A percentile compares a stretch with the other conserved stretches of the same genome.
Conservation (phyloP, 805 yeast species). For the Ogataea salicorniae region DNA sequence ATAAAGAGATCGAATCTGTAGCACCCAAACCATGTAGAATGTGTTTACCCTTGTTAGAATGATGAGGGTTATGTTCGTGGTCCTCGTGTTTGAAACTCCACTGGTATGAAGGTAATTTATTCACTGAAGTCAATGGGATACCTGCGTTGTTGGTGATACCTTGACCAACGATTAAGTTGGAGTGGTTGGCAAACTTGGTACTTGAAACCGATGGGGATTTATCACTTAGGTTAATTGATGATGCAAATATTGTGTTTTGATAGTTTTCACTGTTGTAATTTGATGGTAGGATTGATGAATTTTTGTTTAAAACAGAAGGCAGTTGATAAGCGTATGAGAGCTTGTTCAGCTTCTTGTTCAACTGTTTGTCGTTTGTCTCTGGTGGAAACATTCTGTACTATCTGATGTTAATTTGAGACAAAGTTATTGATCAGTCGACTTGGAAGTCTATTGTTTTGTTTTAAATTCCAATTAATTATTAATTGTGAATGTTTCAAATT, state of each 20-base stretch:
- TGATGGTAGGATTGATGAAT: constrained; percentile 15
- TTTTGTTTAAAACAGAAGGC: constrained; percentile 14
- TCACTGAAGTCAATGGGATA: constrained; percentile 27
- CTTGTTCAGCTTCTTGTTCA: constrained; percentile 16
- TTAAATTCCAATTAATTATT: too few relatives aligned
- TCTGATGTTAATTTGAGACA: not conserved
- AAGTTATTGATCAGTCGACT: not conserved
- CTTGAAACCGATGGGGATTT: constrained; percentile 15
- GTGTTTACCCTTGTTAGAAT: constrained; percentile 21
- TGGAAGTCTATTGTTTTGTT: too few relatives aligned
- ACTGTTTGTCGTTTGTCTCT: constrained; percentile 9
- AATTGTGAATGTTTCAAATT: too few relatives aligned
- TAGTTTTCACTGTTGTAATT: constrained; percentile 17
- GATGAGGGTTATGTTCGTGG: constrained; percentile 16
- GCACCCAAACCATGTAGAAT: constrained; percentile 22
- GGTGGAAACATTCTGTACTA: constrained; percentile 12
- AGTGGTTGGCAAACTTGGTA: constrained; percentile 13
- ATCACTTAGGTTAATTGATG: constrained; percentile 16
- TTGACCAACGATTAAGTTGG: constrained; percentile 29
- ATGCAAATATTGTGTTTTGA: constrained; percentile 22
- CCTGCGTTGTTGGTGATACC: constrained; percentile 31
- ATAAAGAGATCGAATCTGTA: constrained; percentile 21
- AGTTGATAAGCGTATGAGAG: constrained; percentile 20
- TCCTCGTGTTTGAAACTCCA: constrained; percentile 30
- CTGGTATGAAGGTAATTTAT: constrained; percentile 31